A percentile compares a stretch with the other conserved stretches of the same genome.
phyloP scores from a whole-genome alignment of 129 eudicot species.

The Gnaphalium uliginosum region DNA sequence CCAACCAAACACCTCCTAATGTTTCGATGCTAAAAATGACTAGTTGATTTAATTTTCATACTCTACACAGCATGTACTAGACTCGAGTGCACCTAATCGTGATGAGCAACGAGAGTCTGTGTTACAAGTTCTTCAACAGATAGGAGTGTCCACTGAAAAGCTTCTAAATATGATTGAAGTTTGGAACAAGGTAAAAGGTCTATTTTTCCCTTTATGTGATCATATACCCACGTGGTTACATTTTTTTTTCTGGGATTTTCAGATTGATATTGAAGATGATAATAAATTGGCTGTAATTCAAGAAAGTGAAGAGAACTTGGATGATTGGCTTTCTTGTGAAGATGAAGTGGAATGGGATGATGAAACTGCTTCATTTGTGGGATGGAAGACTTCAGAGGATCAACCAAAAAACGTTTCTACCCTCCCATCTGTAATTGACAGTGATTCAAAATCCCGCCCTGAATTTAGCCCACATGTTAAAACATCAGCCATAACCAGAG shows the following conservation, averaged over 20 bases:
- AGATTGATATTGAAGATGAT: slow-evolving; percentile 72
- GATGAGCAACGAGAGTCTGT: slow-evolving; percentile 86
- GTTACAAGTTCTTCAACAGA: slow-evolving; percentile 80
- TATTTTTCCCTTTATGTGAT: background rate
- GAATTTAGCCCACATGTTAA: slow-evolving; percentile 52
- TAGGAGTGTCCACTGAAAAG: slow-evolving; percentile 75
- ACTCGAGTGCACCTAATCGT: slow-evolving; percentile 84
- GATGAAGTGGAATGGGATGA: slow-evolving; percentile 55
- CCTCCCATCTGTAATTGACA: background rate
- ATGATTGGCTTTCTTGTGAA: slow-evolving; percentile 53
- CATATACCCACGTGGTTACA: background rate
- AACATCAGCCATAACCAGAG: slow-evolving; percentile 80
- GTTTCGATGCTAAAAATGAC: background rate
- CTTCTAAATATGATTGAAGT: slow-evolving; percentile 91
- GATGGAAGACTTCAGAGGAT: slow-evolving; percentile 35
- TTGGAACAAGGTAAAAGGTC: slow-evolving; percentile 81
- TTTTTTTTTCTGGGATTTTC: background rate
- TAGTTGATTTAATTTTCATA: background rate
- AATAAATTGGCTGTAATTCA: slow-evolving; percentile 23
- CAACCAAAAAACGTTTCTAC: slow-evolving; percentile 29
- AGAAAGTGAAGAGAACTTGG: slow-evolving; percentile 44
- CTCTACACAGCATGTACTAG: slow-evolving; percentile 86
- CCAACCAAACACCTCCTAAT: background rate
- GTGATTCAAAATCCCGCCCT: slow-evolving; percentile 13
- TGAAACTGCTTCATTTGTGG: slow-evolving; percentile 41